Conservation (phyloP, 148 eudicot species). For the Dysphania ambrosioides region DNA sequence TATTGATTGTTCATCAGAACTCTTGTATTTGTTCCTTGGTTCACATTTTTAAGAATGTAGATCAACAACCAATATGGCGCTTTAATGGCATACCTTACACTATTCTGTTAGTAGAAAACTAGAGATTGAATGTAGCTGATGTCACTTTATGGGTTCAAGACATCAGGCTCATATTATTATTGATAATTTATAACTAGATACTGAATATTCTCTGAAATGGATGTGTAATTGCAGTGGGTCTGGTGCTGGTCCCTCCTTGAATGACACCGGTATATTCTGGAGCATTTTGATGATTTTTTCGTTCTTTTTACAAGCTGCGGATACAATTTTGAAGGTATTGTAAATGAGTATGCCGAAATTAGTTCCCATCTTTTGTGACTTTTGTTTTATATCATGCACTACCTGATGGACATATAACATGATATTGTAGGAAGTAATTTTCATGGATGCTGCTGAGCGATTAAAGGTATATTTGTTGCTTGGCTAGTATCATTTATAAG, state of each 20-base stretch:
- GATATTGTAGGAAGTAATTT: conserved; percentile 69
- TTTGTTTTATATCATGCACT: not conserved
- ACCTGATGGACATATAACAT: conserved; percentile 20
- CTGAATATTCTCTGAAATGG: conserved; percentile 3
- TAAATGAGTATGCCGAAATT: not conserved
- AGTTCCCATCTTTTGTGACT: not conserved
- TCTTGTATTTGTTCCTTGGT: not conserved
- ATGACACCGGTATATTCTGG: conserved; percentile 78
- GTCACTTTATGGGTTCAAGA: not conserved
- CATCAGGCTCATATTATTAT: not conserved
- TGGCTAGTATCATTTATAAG: conserved; percentile 18
- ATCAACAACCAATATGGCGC: not conserved
- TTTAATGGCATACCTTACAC: not conserved
- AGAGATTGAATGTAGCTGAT: not conserved
- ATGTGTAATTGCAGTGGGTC: conserved; percentile 67
- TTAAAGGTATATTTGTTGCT: conserved; percentile 56
- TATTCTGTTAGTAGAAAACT: not conserved
- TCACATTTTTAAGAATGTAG: not conserved
- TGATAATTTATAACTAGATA: not conserved
- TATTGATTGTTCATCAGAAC: not conserved
- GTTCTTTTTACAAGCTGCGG: conserved; percentile 90
- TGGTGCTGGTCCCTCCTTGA: conserved; percentile 67
- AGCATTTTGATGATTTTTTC: conserved; percentile 83
- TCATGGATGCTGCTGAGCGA: conserved; percentile 50
- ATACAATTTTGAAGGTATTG: conserved; percentile 78